Evolutionary conservation across 306 rosid species (phyloP), one percentile per base, ranked within the genome.

Genomic region (Pterocarpus santalinus): DNA sequence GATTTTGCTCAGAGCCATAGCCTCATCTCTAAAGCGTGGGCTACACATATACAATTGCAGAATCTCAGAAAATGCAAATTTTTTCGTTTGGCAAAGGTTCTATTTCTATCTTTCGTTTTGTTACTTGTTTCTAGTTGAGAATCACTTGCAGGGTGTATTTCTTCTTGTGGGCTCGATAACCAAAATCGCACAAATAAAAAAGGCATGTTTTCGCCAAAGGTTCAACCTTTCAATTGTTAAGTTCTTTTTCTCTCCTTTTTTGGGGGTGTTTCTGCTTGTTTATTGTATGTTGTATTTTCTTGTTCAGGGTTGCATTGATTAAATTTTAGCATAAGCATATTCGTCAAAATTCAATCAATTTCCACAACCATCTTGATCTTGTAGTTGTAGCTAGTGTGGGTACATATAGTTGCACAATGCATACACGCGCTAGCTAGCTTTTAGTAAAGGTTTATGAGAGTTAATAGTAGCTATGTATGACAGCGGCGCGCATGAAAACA

Each of bases 401-500:
- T 10, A 1, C 11, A 46, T 46, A 8, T 46, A 46, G 5, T 65
- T 60, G 63, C 15, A 68, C 66, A 56, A 60, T 22, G 60, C 62
- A 73, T 76, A 72, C 81, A 36, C 84, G 64, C 81, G 2, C 67
- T 72, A 64, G 17, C 17, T 51, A 36, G 75, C 82, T 70, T 75
- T 75, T 63, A 46, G 66, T 53, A 55, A 75, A 73, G 72, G 66
- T 49, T 10, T 32, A 49, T n/a, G 68, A 73, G 43, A 70, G 87
- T 66, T 79, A 79, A 51, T 79, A 73, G 76, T 64, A 65, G 34
- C 78, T 17, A 41, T 65, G 2, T 28, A 17, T 62, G 33, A 33
- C 41, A 60, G 80, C 15, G 55, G 84, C 66, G 51, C 70, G 81
- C 84, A 80, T 55, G 83, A 69, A 69, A 73, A 83, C 79, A 83